Evolutionary conservation across 148 eudicot species (phyloP), one percentile per base, ranked within the genome.

Genomic region (Nyssa sinensis): DNA sequence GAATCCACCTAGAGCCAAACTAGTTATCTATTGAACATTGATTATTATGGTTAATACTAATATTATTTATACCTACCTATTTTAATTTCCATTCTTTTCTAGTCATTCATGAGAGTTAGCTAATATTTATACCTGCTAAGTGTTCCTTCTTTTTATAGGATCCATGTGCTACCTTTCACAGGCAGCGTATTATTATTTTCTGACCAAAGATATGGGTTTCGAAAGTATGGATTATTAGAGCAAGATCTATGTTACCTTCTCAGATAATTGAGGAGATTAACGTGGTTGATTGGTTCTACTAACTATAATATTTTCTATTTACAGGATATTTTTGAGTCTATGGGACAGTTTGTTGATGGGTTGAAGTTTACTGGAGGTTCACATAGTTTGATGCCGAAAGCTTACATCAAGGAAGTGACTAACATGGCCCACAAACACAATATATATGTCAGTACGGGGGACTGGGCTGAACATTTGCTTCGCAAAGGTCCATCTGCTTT

Each of bases 321-420:
- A 64, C 85, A 95, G 98, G 97, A 95, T 35, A 77, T 88, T 31
- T 89, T 95, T 28, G 97, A 95, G 79, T 87, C 97, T 14, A 89
- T 88, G 97, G 98, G 97, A 76, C 90, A 90, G 72, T 92, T 92
- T 81, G 92, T 94, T 34, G 98, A 94, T 79, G 98, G 98, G 31
- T 75, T 94, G 66, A 94, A 90, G 76, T 90, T 94, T 81, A 23
- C 93, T 65, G 97, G 93, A 71, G 97, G 96, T 34, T 90, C 96
- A 25, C 80, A 88, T 74, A 87, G 89, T 79, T 75, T 92, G 81
- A 83, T 88, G 82, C 84, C 95, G 30, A 88, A 83, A 71, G 69
- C 84, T 62, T 92, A 75, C 79, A 81, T 94, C 44, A 87, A 86
- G 77, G 91, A 84, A 78, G 93, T 92, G 65, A 92, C 89, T 51